Evolutionary conservation across 148 eudicot species (phyloP), one percentile per base, ranked within the genome.

Genomic region (Amaranthus palmeri): DNA sequence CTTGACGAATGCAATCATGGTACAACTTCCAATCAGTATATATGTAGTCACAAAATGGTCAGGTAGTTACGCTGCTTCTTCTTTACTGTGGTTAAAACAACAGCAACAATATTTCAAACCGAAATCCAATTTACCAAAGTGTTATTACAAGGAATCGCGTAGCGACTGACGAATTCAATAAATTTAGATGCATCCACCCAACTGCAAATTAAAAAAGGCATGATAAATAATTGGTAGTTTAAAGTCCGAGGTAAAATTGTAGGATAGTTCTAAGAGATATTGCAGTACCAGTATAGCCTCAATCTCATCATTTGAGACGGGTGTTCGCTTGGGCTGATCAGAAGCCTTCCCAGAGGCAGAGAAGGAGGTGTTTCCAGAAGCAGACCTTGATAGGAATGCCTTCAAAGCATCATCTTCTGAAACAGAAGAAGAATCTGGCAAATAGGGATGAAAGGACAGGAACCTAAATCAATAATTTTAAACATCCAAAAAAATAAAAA

Each of bases 291-390:
- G 72, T 75, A 93, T 77, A 36, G 91, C 80, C 68, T 93, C 98
- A 56, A 93, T 93, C 86, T 93, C 98, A 41, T 83, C 96, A 74
- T 82, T 87, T 41, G 98, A 79, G 18, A 93, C 73, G 44, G 95
- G 95, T 52, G 88, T 81, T 79, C 95, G 77, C 81, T 86, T 93
- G 75, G 96, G 98, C 83, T 93, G 98, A 77, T 77, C 79, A 74
- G 98, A 88, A 65, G 98, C 98, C 81, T 81, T 93, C 60, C 98
- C 98, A 69, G 84, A 86, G 42, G 81, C 75, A 71, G 85, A 80
- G 61, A 73, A 61, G 78, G 74, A 76, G 45, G 93, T 76, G 58
- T 80, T 76, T 63, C 85, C 79, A 53, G 85, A 71, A 25, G 80
- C 71, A 45, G 86, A 70, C 82, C 83, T 79, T 13, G 86, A 80